Conservation (phyloP, 1,139 yeast species). For the Cylindricascospora bacillispora region DNA sequence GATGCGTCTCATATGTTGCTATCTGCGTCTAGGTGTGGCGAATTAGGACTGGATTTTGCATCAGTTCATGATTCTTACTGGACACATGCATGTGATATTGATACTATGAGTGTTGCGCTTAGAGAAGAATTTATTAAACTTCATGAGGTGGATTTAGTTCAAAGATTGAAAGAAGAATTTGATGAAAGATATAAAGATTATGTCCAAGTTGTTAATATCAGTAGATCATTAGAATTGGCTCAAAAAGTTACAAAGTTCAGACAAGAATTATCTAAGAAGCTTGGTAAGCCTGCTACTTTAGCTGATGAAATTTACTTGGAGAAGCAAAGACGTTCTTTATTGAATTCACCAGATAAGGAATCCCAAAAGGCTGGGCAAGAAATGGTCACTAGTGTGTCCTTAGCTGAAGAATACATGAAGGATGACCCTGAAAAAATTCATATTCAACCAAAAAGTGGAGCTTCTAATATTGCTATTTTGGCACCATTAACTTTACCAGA, state of each 20-base stretch:
- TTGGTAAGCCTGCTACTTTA: constrained; percentile 48
- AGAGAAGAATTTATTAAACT: constrained; percentile 71
- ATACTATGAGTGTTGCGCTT: constrained; percentile 54
- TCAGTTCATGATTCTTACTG: constrained; percentile 97
- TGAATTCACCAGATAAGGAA: constrained; percentile 41
- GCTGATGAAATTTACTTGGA: constrained; percentile 69
- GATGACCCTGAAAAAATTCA: constrained; percentile 14
- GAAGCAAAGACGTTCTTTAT: constrained; percentile 43
- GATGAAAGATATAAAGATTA: constrained; percentile 65
- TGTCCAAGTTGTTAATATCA: constrained; percentile 47
- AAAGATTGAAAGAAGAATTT: constrained; percentile 63
- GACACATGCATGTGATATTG: constrained; percentile 90
- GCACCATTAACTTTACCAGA: constrained; percentile 62
- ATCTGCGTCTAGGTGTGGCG: constrained; percentile 74
- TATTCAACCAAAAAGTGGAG: constrained; percentile 20
- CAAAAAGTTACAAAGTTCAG: constrained; percentile 38
- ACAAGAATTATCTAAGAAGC: constrained; percentile 34
- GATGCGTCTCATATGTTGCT: constrained; percentile 96
- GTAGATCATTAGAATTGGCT: constrained; percentile 42
- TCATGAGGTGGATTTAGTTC: constrained; percentile 63
- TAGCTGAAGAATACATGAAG: constrained; percentile 30
- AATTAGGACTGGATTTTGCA: constrained; percentile 62
- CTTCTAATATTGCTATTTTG: constrained; percentile 26
- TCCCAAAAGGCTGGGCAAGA: constrained; percentile 39
- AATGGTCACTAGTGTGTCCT: constrained; percentile 65